Evolutionary conservation across 2,329 filamentous ascomycete species (phyloP), one percentile per base, ranked within the genome.

Genomic region (Epichloe uncinata): DNA sequence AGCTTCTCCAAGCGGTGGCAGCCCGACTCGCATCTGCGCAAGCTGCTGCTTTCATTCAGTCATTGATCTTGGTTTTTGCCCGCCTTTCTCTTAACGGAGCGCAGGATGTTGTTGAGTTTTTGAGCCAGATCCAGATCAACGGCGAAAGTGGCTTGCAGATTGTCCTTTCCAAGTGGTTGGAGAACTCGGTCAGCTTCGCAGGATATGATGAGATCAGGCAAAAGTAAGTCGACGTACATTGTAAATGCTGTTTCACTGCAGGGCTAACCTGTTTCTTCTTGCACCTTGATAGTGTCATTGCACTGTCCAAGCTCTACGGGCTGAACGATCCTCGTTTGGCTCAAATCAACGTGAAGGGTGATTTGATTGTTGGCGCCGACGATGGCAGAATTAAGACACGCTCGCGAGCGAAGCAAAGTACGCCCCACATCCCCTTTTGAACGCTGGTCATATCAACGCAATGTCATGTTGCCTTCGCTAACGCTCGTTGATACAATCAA

Each of bases 121-220:
- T 98, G 34, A 84, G 84, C 53, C 83, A 88, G 60, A 84, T 95
- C 54, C 78, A 88, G 57, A 85, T 97, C 56, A 79, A 81, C 45
- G 83, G 82, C 16, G 75, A 85, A 61, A 94, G 77, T 60, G 93
- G 90, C n/a, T 71, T 98, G 7, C 81, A 90, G 55, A 82, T 96
- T 22, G 93, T 98, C 3, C 71, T 97, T 56, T 78, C 82, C 67
- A 96, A 97, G 69, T 98, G 93, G 93, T 74, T 98, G 1, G 93
- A 97, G 70, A 95, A 97, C 67, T 95, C 89, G 4, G 79, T 95
- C 66, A 95, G 85, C 66, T 98, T 98, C 68, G 89, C 89, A n/a
- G 93, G 93, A 12, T 98, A 96, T 59, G 90, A 97, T 60, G 91
- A 96, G 66, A 97, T 97, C 58, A 81, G 90, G 58, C 88, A 96